A percentile compares a stretch with the other conserved stretches of the same genome.
Conservation (phyloP, 2,329 filamentous ascomycete species). For the Elsinoe ampelina region DNA sequence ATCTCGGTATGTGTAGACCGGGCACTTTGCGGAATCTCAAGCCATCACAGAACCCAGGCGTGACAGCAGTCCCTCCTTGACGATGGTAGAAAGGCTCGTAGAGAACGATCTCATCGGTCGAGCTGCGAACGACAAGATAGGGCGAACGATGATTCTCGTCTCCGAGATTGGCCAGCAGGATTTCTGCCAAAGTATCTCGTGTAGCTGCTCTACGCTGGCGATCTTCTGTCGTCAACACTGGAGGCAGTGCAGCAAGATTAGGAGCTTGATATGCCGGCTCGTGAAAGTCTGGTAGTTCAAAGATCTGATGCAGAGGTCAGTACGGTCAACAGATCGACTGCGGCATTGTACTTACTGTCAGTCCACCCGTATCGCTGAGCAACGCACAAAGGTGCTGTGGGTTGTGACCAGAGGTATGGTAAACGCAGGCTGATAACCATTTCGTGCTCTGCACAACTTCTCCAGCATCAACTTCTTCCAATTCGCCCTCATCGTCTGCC, state of each 20-base stretch:
- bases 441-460: slow-evolving; percentile 53
- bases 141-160: slow-evolving; percentile 61
- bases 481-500: slow-evolving; percentile 70
- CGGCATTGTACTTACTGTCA: slow-evolving; percentile 51
- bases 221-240: slow-evolving; percentile 63
- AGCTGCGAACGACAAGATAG: slow-evolving; percentile 76
- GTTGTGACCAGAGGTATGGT: slow-evolving; percentile 49
- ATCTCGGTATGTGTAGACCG: slow-evolving; percentile 58
- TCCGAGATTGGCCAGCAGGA: slow-evolving; percentile 76
- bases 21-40: slow-evolving; percentile 69
- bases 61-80: slow-evolving; percentile 27
- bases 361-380: slow-evolving; percentile 61
- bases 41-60: slow-evolving; percentile 42
- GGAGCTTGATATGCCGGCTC: slow-evolving; percentile 66
- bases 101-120: slow-evolving; percentile 71
- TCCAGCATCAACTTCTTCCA: slow-evolving; percentile 68
- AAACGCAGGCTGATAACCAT: slow-evolving; percentile 79
- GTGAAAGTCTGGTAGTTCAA: slow-evolving; percentile 62
- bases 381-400: slow-evolving; percentile 64
- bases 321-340: background rate
- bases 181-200: slow-evolving; percentile 66
- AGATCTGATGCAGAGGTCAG: slow-evolving; percentile 47
- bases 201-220: slow-evolving; percentile 59
- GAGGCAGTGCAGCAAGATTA: slow-evolving; percentile 67
- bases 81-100: slow-evolving; percentile 67